Evolutionary conservation across 768 basidiomycete genomes (phyloP).

Genomic region (Leccinum subgranulosum): DNA sequence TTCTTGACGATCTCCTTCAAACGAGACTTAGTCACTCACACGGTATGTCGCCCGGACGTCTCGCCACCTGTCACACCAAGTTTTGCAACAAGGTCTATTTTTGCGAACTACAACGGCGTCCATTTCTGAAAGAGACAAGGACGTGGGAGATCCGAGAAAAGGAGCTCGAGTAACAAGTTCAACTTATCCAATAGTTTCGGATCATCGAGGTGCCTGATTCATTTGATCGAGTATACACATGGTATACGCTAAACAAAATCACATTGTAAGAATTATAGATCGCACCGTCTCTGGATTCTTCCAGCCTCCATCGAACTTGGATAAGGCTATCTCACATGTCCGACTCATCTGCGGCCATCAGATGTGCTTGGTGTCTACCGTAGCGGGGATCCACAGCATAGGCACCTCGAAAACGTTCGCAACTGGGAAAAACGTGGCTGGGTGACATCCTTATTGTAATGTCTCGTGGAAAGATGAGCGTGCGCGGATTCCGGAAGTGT

Average conservation of each 20-base stretch:
- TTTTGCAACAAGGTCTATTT: not conserved
- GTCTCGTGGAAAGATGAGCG: constrained; percentile 9
- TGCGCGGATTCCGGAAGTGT: not conserved
- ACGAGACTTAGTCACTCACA: not conserved
- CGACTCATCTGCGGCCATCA: not conserved
- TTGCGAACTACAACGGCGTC: no score
- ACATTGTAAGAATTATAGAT: not conserved
- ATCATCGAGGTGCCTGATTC: not conserved
- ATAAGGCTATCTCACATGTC: not conserved
- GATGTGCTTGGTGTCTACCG: not conserved
- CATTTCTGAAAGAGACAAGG: no score
- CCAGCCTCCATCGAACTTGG: not conserved
- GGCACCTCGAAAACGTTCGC: constrained; percentile 13
- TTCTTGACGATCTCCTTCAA: not conserved
- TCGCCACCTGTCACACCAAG: not conserved
- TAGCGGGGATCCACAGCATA: constrained; percentile 10
- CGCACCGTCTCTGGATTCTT: not conserved
- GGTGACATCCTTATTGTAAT: not conserved
- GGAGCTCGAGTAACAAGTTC: not conserved
- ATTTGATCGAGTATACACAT: not conserved
- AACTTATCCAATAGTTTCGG: not conserved
- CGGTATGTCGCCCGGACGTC: not conserved
- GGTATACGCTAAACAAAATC: not conserved
- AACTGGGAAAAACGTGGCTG: not conserved
- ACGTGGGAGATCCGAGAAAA: not conserved